These are phyloP conservation scores for Nepenthes mirabilis DNA, from an alignment of 148 eudicot species.

Conservation along the genomic window DNA sequence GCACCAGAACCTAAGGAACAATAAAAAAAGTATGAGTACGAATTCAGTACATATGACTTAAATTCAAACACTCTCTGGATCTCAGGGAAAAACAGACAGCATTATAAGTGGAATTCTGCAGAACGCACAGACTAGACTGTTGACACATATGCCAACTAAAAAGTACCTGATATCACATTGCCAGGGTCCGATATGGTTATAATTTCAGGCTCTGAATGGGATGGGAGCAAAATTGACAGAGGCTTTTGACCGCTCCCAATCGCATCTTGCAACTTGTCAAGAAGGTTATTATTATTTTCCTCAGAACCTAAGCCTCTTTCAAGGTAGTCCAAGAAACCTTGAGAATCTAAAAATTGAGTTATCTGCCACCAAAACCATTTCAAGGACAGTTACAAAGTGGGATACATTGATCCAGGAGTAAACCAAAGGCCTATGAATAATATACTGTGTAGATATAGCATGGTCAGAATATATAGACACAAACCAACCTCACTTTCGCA, in stretches of 20 bases:
- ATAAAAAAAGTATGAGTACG: neutral
- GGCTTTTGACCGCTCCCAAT: conserved; percentile 95
- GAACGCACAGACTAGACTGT: too few relatives aligned
- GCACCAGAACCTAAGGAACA: conserved; percentile 41
- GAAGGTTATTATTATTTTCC: conserved; percentile 62
- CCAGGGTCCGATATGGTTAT: conserved; percentile 70
- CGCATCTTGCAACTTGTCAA: conserved; percentile 98
- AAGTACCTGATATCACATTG: conserved; percentile 47
- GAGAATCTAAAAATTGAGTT: conserved; percentile 80
- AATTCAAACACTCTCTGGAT: neutral
- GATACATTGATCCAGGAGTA: neutral
- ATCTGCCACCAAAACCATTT: conserved; percentile 33
- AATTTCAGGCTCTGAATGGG: conserved; percentile 60
- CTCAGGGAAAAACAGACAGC: neutral
- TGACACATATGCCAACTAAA: neutral
- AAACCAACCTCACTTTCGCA: too few relatives aligned
- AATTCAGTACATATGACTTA: conserved; percentile 2
- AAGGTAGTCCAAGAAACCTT: conserved; percentile 91
- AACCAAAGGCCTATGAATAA: neutral
- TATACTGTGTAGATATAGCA: too few relatives aligned
- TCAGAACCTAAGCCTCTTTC: conserved; percentile 83
- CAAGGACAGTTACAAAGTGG: neutral
- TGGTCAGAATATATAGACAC: too few relatives aligned
- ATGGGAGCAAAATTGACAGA: conserved; percentile 62
- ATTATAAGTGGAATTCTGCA: neutral